These are phyloP conservation scores for Gaertneriomyces semiglobifer DNA, from an alignment of 192 early-diverging fungal genomes.

Conservation along the genomic window DNA sequence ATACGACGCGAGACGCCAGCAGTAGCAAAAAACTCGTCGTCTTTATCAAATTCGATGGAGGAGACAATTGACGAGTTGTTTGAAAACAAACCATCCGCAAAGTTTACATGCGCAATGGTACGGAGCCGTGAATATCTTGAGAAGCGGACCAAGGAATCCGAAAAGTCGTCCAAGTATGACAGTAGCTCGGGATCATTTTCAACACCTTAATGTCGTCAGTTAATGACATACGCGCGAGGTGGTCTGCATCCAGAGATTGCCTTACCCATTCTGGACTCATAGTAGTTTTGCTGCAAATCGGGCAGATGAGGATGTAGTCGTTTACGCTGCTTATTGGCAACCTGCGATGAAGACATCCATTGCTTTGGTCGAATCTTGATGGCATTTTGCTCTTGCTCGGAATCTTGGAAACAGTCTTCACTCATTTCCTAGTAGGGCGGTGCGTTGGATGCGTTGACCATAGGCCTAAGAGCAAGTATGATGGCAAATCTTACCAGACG, in stretches of 20 bases:
- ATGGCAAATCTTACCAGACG: constrained; percentile 1
- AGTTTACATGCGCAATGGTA: constrained; percentile 74
- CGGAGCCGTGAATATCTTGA: constrained; percentile 66
- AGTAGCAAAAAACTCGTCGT: constrained; percentile 90
- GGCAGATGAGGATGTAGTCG: constrained; percentile 49
- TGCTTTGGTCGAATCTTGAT: background rate
- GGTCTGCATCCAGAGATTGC: background rate
- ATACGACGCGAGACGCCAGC: constrained; percentile 90
- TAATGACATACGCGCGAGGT: constrained; percentile 17
- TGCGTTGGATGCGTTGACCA: background rate
- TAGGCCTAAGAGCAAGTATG: background rate
- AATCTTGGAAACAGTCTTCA: background rate
- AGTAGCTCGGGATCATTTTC: background rate
- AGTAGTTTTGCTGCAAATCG: constrained; percentile 74
- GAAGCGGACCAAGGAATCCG: constrained; percentile 66
- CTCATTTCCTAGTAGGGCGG: background rate
- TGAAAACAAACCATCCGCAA: constrained; percentile 63
- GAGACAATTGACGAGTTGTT: constrained; percentile 78
- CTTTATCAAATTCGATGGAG: constrained; percentile 90
- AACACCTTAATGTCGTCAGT: constrained; percentile 6
- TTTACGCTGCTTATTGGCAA: background rate
- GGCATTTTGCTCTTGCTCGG: background rate
- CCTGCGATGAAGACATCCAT: background rate
- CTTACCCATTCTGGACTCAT: constrained; percentile 27
- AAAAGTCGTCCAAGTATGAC: constrained; percentile 45